phyloP scores from a whole-genome alignment of 2,329 filamentous ascomycete species.

The Emmonsia crescens region DNA sequence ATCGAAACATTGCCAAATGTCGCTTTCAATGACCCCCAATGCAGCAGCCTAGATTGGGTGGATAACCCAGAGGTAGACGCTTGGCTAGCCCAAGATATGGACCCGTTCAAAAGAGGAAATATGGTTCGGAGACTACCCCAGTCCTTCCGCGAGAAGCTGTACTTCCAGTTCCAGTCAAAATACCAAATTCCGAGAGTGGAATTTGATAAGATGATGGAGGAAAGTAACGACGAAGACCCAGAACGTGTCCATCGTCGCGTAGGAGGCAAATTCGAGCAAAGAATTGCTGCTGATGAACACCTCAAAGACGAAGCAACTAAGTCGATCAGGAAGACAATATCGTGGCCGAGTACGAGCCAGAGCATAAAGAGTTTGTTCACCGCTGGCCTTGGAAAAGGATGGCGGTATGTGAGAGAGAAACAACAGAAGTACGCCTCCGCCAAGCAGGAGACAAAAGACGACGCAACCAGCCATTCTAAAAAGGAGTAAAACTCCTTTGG shows the following conservation, averaged over 20 bases:
- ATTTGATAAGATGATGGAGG: conserved; percentile 74
- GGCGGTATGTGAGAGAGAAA: conserved; percentile 77
- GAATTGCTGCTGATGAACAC: conserved; percentile 63
- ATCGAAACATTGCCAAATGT: conserved; percentile 87
- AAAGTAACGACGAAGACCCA: conserved; percentile 55
- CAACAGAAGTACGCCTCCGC: conserved; percentile 47
- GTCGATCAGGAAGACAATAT: conserved; percentile 77
- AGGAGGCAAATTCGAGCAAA: conserved; percentile 74
- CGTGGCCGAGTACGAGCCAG: conserved; percentile 84
- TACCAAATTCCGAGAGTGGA: conserved; percentile 74
- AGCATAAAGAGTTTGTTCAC: conserved; percentile 76
- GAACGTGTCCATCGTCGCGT: conserved; percentile 60
- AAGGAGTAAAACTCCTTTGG: conserved; percentile 3
- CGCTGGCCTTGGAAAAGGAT: conserved; percentile 57
- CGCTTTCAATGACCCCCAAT: conserved; percentile 56
- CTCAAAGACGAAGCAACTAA: conserved; percentile 60
- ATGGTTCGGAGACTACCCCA: conserved; percentile 90
- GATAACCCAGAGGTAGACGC: conserved; percentile 54
- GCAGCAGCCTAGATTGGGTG: conserved; percentile 50
- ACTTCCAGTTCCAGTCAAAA: conserved; percentile 90
- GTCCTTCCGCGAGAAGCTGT: conserved; percentile 76
- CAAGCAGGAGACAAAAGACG: conserved; percentile 11
- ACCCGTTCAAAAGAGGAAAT: conserved; percentile 78
- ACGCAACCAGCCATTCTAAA: not conserved
- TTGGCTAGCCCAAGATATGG: conserved; percentile 77